Evolutionary conservation across 2,329 filamentous ascomycete species (phyloP), one percentile per base, ranked within the genome.

Genomic region (Fusarium abutilonis): DNA sequence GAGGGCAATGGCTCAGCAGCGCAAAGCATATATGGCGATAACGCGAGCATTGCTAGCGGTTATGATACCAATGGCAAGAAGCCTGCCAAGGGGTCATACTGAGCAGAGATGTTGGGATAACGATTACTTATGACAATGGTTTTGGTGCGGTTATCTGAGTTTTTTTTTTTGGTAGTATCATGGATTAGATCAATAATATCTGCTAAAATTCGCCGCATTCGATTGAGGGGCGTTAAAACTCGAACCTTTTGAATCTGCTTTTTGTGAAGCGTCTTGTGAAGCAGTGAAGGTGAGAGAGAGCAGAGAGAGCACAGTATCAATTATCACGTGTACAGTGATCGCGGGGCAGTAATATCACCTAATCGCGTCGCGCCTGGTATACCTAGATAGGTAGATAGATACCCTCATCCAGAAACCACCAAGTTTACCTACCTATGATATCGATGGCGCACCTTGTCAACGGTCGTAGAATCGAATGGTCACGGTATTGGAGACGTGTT

Each of bases 41-140:
- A 54, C 14, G 63, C 51, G 13, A 75, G 71, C 48, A 52, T 72
- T 10, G 65, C 69, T 9, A 68, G 71, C 11, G 68, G 64, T 6
- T 68, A 71, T 23, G 68, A 74, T 32, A 36, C 63, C 9, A 73
- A 69, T 23, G 74, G 73, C 6, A 77, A 78, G 67, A 73, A 73
- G 59, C 58, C 74, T 13, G 63, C 63, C 14, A 68, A 65, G 21
- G 69, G 63, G 8, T 46, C 48, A 7, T 68, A 61, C 21, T 60
- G 50, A 38, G 23, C 29, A 13, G 53, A 13, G 28, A 48, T 13
- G n/a, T 28, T 2, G 49, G n/a, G 32, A 48, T 52, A 50, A 60
- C 31, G 13, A 39, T 31, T 39, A 52, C 36, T 21, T 40, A 50
- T 35, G 45, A 53, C n/a, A 45, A 13, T 55, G 19, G 13, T 59